These are phyloP conservation scores for Trichoderma koningiopsis DNA, from an alignment of 2,329 filamentous ascomycete species.

Conservation along the genomic window DNA sequence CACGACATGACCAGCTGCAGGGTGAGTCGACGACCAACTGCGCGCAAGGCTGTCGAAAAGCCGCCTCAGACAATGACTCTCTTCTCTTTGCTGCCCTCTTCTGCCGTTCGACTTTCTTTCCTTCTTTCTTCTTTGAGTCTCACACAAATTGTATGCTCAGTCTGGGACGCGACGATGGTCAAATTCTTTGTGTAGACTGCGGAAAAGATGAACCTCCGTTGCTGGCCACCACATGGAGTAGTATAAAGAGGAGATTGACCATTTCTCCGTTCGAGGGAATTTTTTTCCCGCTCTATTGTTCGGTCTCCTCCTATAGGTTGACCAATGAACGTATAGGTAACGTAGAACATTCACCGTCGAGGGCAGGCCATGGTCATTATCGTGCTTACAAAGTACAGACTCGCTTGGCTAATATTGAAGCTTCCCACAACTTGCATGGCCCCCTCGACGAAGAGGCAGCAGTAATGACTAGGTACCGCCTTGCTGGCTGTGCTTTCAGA, in stretches of 20 bases:
- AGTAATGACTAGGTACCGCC: not conserved
- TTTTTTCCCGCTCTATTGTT: conserved; percentile 1
- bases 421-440: not conserved
- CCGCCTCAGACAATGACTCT: not conserved
- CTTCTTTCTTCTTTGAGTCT: not conserved
- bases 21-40: not conserved
- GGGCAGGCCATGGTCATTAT: conserved; percentile 10
- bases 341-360: conserved; percentile 8
- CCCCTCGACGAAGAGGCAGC: not conserved
- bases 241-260: conserved; percentile 3
- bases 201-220: not conserved
- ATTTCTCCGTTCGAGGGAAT: conserved; percentile 17
- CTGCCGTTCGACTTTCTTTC: not conserved
- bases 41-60: conserved; percentile 15
- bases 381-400: conserved; percentile 17
- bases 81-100: not conserved
- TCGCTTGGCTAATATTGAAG: not conserved
- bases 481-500: not conserved
- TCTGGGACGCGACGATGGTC: not conserved
- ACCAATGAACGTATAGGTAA: conserved; percentile 24
- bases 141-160: not conserved
- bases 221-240: not conserved
- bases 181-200: not conserved
- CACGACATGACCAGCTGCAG: not conserved
- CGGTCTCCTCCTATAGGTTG: conserved; percentile 9